phyloP scores from a whole-genome alignment of 805 yeast genomes.

The Cyberlindnera galapagoensis region DNA sequence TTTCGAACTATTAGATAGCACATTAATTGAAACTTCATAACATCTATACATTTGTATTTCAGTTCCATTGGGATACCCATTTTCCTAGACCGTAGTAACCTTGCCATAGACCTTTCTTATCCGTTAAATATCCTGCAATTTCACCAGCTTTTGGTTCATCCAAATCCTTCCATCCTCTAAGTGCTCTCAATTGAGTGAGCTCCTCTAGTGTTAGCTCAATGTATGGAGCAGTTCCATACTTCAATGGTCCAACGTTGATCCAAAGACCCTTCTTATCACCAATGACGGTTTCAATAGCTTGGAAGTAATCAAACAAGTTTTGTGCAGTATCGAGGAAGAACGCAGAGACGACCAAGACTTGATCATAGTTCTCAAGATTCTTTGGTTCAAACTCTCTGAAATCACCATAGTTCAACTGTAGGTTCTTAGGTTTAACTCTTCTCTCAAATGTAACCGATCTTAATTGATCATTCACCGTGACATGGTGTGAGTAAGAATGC shows the following conservation, averaged over 20 bases:
- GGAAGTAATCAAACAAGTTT: slow-evolving; percentile 69
- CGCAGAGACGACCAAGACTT: slow-evolving; percentile 54
- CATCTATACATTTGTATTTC: too few relatives aligned
- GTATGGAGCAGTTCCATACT: slow-evolving; percentile 81
- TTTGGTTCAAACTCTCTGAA: slow-evolving; percentile 47
- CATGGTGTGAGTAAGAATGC: slow-evolving; percentile 67
- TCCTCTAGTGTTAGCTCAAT: slow-evolving; percentile 75
- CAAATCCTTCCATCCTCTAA: slow-evolving; percentile 58
- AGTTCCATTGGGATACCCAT: slow-evolving; percentile 34
- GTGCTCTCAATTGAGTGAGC: slow-evolving; percentile 40
- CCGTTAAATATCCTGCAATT: slow-evolving; percentile 61
- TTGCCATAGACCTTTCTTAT: slow-evolving; percentile 62
- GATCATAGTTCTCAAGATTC: slow-evolving; percentile 28
- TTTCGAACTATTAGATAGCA: too few relatives aligned
- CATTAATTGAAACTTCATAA: too few relatives aligned
- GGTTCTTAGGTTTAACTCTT: slow-evolving; percentile 37
- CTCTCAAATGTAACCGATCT: slow-evolving; percentile 33
- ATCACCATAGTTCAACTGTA: slow-evolving; percentile 51
- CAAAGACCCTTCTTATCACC: slow-evolving; percentile 51
- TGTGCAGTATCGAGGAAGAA: slow-evolving; percentile 93
- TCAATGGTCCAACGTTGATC: slow-evolving; percentile 90
- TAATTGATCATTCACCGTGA: slow-evolving; percentile 40
- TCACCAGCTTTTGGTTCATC: slow-evolving; percentile 29
- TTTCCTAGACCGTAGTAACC: slow-evolving; percentile 65
- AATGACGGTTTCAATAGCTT: slow-evolving; percentile 46